Evolutionary conservation across 305 asterid species (phyloP).

Genomic region (Ilex paraguariensis): DNA sequence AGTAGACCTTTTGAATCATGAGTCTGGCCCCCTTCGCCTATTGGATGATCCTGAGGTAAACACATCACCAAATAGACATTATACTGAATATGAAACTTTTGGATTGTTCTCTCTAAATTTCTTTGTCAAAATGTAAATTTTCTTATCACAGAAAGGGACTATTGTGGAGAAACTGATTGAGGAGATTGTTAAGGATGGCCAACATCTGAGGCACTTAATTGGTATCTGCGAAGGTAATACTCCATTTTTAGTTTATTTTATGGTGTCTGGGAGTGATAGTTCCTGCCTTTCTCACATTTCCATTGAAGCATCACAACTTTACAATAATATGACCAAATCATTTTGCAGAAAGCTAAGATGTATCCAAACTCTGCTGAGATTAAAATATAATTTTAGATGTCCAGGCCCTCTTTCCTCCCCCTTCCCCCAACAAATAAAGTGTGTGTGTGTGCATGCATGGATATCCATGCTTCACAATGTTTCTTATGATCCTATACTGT

Average conservation of each 20-base stretch:
- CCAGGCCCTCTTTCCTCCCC: no score
- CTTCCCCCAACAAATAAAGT: no score
- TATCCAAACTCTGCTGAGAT: no score
- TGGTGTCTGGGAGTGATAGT: no score
- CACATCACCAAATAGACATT: neutral
- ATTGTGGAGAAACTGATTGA: conserved; percentile 79
- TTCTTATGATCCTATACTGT: conserved; percentile 7
- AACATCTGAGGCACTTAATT: conserved; percentile 68
- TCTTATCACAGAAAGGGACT: conserved; percentile 75
- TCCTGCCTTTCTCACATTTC: no score
- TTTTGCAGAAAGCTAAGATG: no score
- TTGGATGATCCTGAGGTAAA: conserved; percentile 93
- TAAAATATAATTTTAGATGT: no score
- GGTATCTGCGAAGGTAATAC: conserved; percentile 73
- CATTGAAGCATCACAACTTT: no score
- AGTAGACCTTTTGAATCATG: conserved; percentile 81
- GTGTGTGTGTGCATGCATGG: no score
- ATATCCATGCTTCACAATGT: neutral
- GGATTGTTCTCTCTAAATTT: conserved; percentile 7
- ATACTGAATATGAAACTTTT: neutral
- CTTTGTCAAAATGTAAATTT: conserved; percentile 8
- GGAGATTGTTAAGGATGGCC: conserved; percentile 67
- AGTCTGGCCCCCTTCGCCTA: conserved; percentile 78
- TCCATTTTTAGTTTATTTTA: neutral
- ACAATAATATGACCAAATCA: no score